Percentiles rank a stretch among this genome's conserved stretches.
phyloP scores from a whole-genome alignment of 2,329 filamentous ascomycete genomes.

The Diplodia mutila region DNA sequence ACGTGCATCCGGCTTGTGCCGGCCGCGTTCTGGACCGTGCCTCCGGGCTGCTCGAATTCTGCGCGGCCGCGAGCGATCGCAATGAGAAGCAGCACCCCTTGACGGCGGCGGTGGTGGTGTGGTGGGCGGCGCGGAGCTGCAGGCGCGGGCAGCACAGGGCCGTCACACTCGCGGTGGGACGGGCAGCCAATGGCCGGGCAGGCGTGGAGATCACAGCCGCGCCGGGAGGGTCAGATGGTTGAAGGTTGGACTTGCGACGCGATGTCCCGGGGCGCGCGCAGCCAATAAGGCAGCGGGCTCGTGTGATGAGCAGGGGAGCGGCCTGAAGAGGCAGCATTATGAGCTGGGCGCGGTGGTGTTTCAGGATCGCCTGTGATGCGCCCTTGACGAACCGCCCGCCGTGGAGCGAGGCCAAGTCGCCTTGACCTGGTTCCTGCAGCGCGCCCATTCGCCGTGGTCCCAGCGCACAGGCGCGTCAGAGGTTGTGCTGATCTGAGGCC shows the following conservation, averaged over 20 bases:
- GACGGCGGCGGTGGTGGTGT: neutral
- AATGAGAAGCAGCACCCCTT: constrained; percentile 8
- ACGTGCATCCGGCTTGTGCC: constrained; percentile 11
- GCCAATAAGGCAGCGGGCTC: neutral
- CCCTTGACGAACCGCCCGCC: constrained; percentile 8
- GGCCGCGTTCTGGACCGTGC: constrained; percentile 14
- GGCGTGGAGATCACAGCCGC: constrained; percentile 13
- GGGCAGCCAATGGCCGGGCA: constrained; percentile 8
- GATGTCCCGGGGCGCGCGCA: neutral
- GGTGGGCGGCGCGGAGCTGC: neutral
- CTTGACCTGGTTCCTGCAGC: constrained; percentile 1
- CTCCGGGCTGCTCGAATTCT: neutral
- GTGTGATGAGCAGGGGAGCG: constrained; percentile 23
- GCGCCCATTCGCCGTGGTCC: neutral
- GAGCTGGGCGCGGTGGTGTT: constrained; percentile 2
- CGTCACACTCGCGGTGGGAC: neutral
- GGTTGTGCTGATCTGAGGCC: constrained; percentile 19
- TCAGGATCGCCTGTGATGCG: constrained; percentile 13
- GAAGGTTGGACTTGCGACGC: neutral
- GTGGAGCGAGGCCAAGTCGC: neutral
- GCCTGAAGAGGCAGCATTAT: constrained; percentile 19
- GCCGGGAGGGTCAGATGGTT: constrained; percentile 20
- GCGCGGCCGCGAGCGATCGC: constrained; percentile 14
- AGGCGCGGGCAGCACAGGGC: constrained; percentile 12
- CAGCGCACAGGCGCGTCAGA: constrained; percentile 6